Conservation (phyloP, 2,329 filamentous ascomycete species). For the Ophiostoma novo-ulmi region DNA sequence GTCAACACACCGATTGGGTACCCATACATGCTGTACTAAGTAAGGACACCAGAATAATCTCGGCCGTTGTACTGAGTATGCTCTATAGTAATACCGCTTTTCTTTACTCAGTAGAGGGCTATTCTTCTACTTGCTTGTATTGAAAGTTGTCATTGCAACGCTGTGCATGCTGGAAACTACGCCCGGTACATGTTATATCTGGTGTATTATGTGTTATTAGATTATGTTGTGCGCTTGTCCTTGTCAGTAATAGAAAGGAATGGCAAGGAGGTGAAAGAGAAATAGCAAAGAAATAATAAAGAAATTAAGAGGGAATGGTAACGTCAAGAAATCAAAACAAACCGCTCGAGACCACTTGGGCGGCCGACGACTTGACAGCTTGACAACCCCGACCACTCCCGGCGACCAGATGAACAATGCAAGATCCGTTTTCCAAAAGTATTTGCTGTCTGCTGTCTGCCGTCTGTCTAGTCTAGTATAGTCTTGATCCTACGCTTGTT, state of each 20-base stretch:
- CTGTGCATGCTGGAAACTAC: constrained; percentile 13
- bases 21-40: constrained; percentile 16
- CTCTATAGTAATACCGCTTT: neutral
- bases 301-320: neutral
- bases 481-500: neutral
- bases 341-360: neutral
- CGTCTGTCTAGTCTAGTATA: neutral
- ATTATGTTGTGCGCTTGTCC: no score
- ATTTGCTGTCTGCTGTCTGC: neutral
- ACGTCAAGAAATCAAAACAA: neutral
- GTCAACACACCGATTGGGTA: constrained; percentile 20
- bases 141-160: neutral
- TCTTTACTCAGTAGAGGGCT: neutral
- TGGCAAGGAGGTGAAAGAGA: no score
- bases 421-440: neutral
- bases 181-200: neutral
- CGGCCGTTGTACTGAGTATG: neutral
- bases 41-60: neutral
- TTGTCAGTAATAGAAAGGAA: no score
- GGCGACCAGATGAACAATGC: neutral
- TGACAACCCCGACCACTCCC: neutral
- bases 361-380: no score
- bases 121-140: constrained; percentile 1
- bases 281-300: neutral
- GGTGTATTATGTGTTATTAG: no score